These are phyloP conservation scores for Artemisia argyi DNA, from an alignment of 129 eudicot genomes.

Conservation along the genomic window DNA sequence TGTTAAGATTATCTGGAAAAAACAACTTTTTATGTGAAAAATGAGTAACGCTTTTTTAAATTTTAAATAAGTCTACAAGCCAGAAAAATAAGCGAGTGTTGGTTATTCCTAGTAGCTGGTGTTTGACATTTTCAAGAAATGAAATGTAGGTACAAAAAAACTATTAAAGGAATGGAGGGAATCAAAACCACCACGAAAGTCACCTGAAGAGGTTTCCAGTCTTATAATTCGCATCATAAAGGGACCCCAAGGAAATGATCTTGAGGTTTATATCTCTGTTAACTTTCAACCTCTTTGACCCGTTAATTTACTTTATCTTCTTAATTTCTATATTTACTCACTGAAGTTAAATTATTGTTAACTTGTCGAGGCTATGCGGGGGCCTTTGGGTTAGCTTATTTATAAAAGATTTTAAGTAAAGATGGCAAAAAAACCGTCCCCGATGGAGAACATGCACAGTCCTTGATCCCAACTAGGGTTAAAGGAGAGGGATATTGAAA, in stretches of 20 bases:
- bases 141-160: slow-evolving; percentile 65
- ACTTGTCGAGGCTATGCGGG: too few relatives aligned
- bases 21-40: too few relatives aligned
- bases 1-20: too few relatives aligned
- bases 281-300: neutral
- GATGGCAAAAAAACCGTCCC: too few relatives aligned
- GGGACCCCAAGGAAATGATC: slow-evolving; percentile 54
- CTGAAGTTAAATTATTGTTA: too few relatives aligned
- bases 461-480: too few relatives aligned
- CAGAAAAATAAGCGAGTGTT: neutral
- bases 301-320: neutral
- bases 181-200: slow-evolving; percentile 68
- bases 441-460: too few relatives aligned
- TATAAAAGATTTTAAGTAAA: too few relatives aligned
- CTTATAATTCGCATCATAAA: slow-evolving; percentile 61
- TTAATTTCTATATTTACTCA: neutral
- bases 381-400: too few relatives aligned
- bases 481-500: too few relatives aligned
- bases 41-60: too few relatives aligned
- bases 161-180: slow-evolving; percentile 75
- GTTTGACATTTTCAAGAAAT: neutral
- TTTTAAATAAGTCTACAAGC: too few relatives aligned
- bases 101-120: neutral
- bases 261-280: slow-evolving; percentile 46
- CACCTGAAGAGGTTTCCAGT: slow-evolving; percentile 79